Percentiles rank a stretch among this genome's conserved stretches.
Conservation (phyloP, 495 filamentous ascomycete genomes). For the Penicillium argentinense region DNA sequence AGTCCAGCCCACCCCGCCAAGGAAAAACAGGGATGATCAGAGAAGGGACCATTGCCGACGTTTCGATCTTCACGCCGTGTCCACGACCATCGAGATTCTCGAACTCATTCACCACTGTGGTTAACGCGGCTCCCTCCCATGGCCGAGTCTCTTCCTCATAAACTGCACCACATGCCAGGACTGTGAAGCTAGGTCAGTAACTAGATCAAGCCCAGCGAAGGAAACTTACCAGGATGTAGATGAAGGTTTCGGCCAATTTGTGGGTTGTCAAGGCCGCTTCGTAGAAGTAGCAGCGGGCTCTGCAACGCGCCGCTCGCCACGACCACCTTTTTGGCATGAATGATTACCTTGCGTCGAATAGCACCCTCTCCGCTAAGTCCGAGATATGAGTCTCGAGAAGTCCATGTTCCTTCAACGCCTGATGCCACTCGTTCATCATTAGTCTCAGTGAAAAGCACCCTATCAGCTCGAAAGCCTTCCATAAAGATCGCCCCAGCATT, state of each 20-base stretch:
- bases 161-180: constrained; percentile 56
- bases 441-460: constrained; percentile 62
- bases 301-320: constrained; percentile 71
- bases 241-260: constrained; percentile 89
- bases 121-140: constrained; percentile 82
- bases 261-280: constrained; percentile 70
- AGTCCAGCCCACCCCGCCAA: constrained; percentile 65
- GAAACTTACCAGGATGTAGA: constrained; percentile 63
- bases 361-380: constrained; percentile 50
- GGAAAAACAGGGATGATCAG: constrained; percentile 56
- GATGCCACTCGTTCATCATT: constrained; percentile 56
- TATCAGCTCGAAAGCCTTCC: constrained; percentile 71
- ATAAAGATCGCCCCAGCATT: constrained; percentile 73
- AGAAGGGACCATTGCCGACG: constrained; percentile 63
- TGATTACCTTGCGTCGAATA: constrained; percentile 56
- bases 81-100: constrained; percentile 80
- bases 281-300: constrained; percentile 71
- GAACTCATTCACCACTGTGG: constrained; percentile 70
- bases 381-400: constrained; percentile 62
- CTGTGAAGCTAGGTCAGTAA: constrained; percentile 18
- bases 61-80: constrained; percentile 82
- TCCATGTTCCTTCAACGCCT: constrained; percentile 74
- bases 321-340: constrained; percentile 82
- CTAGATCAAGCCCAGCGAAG: not conserved
- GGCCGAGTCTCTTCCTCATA: constrained; percentile 66